A percentile compares a stretch with the other conserved stretches of the same genome.
Conservation (phyloP, 768 basidiomycete species). For the Cystobasidiopsis lactophilus region DNA sequence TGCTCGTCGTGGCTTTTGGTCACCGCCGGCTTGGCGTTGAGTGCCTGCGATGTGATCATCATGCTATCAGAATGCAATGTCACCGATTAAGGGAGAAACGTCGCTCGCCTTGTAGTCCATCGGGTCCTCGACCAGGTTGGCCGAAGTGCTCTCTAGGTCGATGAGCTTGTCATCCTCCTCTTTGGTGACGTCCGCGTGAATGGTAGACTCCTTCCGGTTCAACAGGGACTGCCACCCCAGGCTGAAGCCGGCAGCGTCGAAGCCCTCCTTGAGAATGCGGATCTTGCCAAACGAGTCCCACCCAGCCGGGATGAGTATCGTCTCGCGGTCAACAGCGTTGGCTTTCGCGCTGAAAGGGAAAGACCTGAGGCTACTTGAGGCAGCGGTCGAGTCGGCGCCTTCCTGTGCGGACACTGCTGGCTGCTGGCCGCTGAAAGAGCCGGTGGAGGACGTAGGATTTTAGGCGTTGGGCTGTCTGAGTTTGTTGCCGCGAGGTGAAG, state of each 20-base stretch:
- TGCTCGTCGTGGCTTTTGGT: constrained; percentile 72
- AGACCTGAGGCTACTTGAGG: constrained; percentile 30
- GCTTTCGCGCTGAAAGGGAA: constrained; percentile 74
- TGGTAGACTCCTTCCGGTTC: too few species aligned
- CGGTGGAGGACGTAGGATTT: constrained; percentile 65
- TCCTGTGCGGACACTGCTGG: background rate
- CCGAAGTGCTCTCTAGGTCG: too few species aligned
- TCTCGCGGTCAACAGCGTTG: constrained; percentile 80
- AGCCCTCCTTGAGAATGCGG: constrained; percentile 65
- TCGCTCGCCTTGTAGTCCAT: too few species aligned
- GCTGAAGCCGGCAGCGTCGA: constrained; percentile 59
- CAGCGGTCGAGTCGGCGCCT: background rate
- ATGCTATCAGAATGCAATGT: background rate
- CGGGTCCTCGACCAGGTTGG: too few species aligned
- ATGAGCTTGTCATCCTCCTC: too few species aligned
- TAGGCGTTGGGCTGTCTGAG: constrained; percentile 48
- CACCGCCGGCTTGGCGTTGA: constrained; percentile 21
- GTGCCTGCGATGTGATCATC: background rate
- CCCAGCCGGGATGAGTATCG: constrained; percentile 73
- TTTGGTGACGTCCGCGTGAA: too few species aligned
- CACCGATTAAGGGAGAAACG: too few species aligned
- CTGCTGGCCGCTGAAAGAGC: constrained; percentile 37
- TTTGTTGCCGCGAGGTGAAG: constrained; percentile 58
- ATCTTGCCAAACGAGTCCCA: constrained; percentile 99
- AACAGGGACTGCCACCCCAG: constrained; percentile 53